Base-by-base conservation (phyloP, 2,329 filamentous ascomycete species). In the Pestalotiopsis sp. region DNA sequence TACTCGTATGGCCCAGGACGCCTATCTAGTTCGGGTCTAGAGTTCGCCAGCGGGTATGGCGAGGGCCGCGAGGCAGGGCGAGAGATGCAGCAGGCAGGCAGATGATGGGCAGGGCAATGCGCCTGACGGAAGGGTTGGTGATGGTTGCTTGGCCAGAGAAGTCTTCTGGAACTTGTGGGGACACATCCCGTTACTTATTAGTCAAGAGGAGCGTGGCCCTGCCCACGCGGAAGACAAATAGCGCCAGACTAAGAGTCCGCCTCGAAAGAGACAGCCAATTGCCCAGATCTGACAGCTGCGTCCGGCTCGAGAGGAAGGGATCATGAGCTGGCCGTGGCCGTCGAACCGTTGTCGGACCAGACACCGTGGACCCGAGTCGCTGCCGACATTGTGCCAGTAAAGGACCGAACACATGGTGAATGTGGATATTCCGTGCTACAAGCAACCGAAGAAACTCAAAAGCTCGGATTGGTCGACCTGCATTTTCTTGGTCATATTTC, bases 321-420 rank as follows among this genome's bases (percentile, higher is more conserved):
- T 11, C 26, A 30, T n/a, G 24, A 22, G 22, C 24, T 52, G 44
- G 44, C 44, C 44, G n/a, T 52, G 44, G 44, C 44, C 44, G 44
- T 52, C 40, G n/a, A 48, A n/a, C 40, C 40, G 13, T 14, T 30
- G 11, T 62, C 24, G 59, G 24, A n/a, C 40, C 62, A 38, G 26
- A 11, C 11, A 35, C 24, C 40, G 40, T 55, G 14, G 40, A 65
- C 62, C 62, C 62, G 62, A 65, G 39, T 55, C 62, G 62, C 44
- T 56, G 48, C 62, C 62, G 62, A 65, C 62, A 65, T 65, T 65
- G 62, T 55, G 24, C 62, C 62, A 65, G 30, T 57, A 56, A 65
- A 65, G 62, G 62, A 65, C 62, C 62, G 62, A 65, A 56, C 40
- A 38, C n/a, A 52, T 9, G 17, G 17, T n/a, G 17, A n/a, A 4